These are phyloP conservation scores for Nymphaea colorata DNA, from an alignment of 164 flowering plant species.

Conservation along the genomic window DNA sequence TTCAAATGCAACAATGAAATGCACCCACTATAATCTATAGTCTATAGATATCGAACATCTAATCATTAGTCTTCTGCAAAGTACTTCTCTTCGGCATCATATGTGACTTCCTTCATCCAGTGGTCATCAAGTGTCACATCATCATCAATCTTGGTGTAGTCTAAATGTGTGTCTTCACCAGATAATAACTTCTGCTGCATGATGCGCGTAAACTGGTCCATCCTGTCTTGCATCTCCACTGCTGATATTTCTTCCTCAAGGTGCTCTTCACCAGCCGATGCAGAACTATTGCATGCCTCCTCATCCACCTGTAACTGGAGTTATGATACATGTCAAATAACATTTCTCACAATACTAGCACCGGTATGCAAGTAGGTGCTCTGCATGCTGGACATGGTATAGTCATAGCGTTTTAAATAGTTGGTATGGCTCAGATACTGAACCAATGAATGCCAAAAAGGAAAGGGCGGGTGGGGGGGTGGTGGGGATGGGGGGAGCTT, in stretches of 20 bases:
- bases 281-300: slow-evolving; percentile 5
- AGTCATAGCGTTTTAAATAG: no score
- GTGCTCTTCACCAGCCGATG: slow-evolving; percentile 4
- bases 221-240: slow-evolving; percentile 69
- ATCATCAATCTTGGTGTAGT: slow-evolving; percentile 75
- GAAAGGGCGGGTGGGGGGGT: no score
- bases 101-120: slow-evolving; percentile 71
- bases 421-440: no score
- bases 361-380: no score
- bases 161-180: slow-evolving; percentile 81
- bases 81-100: slow-evolving; percentile 88
- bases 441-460: no score
- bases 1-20: no score
- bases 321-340: no score
- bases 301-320: slow-evolving; percentile 15
- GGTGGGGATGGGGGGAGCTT: no score
- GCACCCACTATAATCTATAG: no score
- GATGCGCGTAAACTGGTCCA: slow-evolving; percentile 74
- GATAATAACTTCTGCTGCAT: slow-evolving; percentile 90
- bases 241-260: slow-evolving; percentile 25
- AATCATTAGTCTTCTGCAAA: slow-evolving; percentile 41
- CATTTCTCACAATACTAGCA: no score
- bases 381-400: no score
- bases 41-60: background rate
- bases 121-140: slow-evolving; percentile 86